Evolutionary conservation across 2,329 filamentous ascomycete species (phyloP).

Genomic region (Cercospora nicotianae): DNA sequence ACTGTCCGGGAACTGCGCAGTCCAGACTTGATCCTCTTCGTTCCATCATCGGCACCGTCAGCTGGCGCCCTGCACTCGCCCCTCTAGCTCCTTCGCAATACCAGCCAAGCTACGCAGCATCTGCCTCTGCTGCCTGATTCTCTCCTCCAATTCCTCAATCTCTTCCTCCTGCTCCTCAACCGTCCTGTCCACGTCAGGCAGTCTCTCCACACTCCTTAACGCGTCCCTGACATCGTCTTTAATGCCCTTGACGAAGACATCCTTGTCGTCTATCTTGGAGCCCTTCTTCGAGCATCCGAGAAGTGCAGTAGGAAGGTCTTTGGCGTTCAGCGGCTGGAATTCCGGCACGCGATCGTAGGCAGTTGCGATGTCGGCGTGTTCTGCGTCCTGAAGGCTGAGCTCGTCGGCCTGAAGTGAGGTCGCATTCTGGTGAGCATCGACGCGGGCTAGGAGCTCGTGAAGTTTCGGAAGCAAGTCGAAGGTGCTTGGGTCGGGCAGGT

Average conservation of each 20-base stretch:
- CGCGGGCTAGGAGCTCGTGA: conserved; percentile 71
- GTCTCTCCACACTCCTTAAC: conserved; percentile 60
- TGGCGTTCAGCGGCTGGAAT: conserved; percentile 56
- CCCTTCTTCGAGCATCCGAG: conserved; percentile 44
- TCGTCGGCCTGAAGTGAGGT: conserved; percentile 8
- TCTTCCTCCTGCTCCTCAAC: conserved; percentile 70
- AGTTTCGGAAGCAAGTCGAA: conserved; percentile 86
- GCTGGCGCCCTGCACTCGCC: conserved; percentile 7
- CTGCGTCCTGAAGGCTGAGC: conserved; percentile 6
- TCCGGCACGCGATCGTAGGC: conserved; percentile 36
- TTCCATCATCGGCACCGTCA: neutral
- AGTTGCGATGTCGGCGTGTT: conserved; percentile 32
- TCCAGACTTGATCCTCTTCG: neutral
- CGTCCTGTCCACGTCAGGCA: conserved; percentile 70
- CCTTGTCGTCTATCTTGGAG: conserved; percentile 29
- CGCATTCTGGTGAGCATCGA: conserved; percentile 44
- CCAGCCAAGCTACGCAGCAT: conserved; percentile 57
- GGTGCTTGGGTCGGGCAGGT: conserved; percentile 71
- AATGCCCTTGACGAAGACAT: conserved; percentile 48
- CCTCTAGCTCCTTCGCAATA: conserved; percentile 20
- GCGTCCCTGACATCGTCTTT: conserved; percentile 78
- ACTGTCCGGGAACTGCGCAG: neutral
- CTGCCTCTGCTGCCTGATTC: conserved; percentile 62
- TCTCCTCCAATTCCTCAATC: conserved; percentile 64
- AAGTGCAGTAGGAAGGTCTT: conserved; percentile 76